Base-by-base conservation (phyloP, 2,329 filamentous ascomycete genomes). In the Xylariaceae sp. region DNA sequence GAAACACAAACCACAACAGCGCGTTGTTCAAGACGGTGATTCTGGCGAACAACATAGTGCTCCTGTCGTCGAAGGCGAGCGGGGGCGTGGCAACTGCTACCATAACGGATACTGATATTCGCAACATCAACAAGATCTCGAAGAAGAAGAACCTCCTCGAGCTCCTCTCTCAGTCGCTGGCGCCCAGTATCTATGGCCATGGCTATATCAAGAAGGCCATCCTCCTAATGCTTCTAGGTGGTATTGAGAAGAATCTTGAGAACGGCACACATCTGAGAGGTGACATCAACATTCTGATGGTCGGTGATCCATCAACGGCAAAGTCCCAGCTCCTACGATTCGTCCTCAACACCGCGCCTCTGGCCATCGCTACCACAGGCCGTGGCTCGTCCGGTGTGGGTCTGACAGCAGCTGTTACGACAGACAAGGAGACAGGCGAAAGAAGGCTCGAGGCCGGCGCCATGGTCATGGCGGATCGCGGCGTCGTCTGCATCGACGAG, bases 231-330 rank as follows among this genome's bases (percentile, higher is more conserved):
- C 74, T 98, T 18, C 71, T 98, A 11, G 86, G 92, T 56, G 92
- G 92, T 42, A 88, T 94, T 75, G 92, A 98, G 70, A 98, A 98
- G 73, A 98, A 98, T 56, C 66, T 98, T 40, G 92, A 97, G 48
- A 98, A 98, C 54, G 92, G 92, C 42, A 97, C 92, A 1, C 92
- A 98, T 76, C 68, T 98, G 60, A 84, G 92, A 74, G 92, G 92
- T 69, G 92, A 98, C 58, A 97, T 98, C 67, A 98, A 98, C 62
- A 95, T 98, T 51, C 74, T 98, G 35, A 97, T 98, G 92, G 90
- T 98, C 30, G 92, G 92, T 67, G 92, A 98, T 62, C 92, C 92
- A 3, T 98, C 92, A 1, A 98, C 92, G 0, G 92, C 92, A 44
- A 98, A 98, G 63, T 98, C 92, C n/a, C 92, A 98, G 60, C 76